Base-by-base conservation (phyloP, 768 basidiomycete genomes). In the Leccinellum rugosiceps region DNA sequence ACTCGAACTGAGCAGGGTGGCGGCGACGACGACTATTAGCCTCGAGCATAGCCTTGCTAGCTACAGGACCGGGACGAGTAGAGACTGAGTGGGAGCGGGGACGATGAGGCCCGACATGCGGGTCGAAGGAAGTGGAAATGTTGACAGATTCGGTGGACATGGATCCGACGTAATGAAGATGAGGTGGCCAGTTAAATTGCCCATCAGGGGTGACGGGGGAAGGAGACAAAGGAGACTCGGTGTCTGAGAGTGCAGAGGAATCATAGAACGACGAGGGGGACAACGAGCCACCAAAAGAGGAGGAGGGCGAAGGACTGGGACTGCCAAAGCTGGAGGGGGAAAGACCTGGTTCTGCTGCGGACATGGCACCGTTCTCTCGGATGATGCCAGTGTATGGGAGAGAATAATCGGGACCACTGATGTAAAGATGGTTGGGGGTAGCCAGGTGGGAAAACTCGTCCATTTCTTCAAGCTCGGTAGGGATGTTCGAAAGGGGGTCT, bases 11-110 rank as follows among this genome's bases (percentile, higher is more conserved):
- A 17, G 72, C 57, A 3, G 65, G 60, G 51, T 72, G 72, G 26
- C 66, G 63, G 11, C 71, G 72, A 17, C 71, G 72, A 1, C 68
- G 62, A 50, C 64, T 53, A 23, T 72, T 72, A 0, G 71, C 71
- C 23, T 72, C 67, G 3, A 71, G 61, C 72, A 74, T 72, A 0
- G 71, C 71, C 54, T 62, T 72, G 48, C 69, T 72, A 0, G 71
- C 72, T 3, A 72, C 71, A 1, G 65, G 60, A 9, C 61, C 58
- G 9, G 10, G 59, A 17, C 58, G 64, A 15, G 51, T n/a, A 35
- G 54, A 38, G 2, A 56, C 46, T 0, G 70, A 64, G n/a, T 6
- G 28, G 6, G 68, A 61, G 10, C 59, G 65, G 9, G 55, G 34
- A 14, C 72, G 70, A 2, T 55, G 58, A 55, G 59, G 63, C 4